Percentiles rank a stretch among this genome's conserved stretches.
Evolutionary conservation across 1,284 basidiomycete species (phyloP).

Genomic region (Meira nashicola): DNA sequence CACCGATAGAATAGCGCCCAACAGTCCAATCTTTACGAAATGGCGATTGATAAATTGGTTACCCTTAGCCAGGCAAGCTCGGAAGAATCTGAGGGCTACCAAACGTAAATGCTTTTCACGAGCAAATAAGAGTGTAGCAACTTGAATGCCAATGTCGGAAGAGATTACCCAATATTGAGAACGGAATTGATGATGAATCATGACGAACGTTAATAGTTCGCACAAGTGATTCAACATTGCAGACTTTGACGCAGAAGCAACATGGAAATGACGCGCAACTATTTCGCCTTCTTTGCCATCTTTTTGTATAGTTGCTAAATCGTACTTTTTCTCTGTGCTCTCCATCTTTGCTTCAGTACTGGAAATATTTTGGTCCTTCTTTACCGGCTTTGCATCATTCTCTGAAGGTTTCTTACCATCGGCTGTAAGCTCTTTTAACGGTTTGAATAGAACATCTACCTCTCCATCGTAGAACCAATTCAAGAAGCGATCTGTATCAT

Average conservation of each 20-base stretch:
- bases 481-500: constrained; percentile 76
- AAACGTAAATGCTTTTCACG: constrained; percentile 76
- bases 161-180: constrained; percentile 80
- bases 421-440: constrained; percentile 63
- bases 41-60: constrained; percentile 81
- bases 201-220: constrained; percentile 84
- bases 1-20: constrained; percentile 76
- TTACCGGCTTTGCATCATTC: neutral
- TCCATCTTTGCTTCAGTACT: constrained; percentile 58
- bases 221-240: constrained; percentile 57
- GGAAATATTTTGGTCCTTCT: neutral
- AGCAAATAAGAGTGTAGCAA: constrained; percentile 60
- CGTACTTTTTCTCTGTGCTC: constrained; percentile 52
- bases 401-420: too few species aligned
- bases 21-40: constrained; percentile 76
- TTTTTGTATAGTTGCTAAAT: neutral
- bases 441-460: constrained; percentile 69
- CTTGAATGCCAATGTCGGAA: constrained; percentile 37
- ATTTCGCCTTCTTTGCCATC: neutral
- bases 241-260: constrained; percentile 19
- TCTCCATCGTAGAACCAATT: constrained; percentile 83
- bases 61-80: constrained; percentile 73
- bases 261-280: constrained; percentile 6
- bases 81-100: constrained; percentile 73
- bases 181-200: constrained; percentile 73